Base-by-base conservation (phyloP, 345 rosid genomes). In the Sonneratia alba region DNA sequence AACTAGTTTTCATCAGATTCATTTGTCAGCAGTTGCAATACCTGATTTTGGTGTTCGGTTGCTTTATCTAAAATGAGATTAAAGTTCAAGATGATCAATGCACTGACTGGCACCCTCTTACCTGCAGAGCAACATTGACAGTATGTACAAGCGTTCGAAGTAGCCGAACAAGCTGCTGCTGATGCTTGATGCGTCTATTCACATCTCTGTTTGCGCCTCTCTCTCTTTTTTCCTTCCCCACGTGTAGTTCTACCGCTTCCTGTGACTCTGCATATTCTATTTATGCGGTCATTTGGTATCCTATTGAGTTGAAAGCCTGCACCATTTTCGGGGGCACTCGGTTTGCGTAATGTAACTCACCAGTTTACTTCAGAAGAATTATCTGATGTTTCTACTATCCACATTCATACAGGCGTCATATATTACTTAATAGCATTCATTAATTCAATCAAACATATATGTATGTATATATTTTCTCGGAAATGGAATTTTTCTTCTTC, bases 101-200 rank as follows among this genome's bases (percentile, higher is more conserved):
- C 10, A 62, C 66, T 62, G 19, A 62, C 37, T 4, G 66, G 66
- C 3, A 24, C 10, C 27, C 70, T 27, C 45, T 38, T 42, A 42
- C 45, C 40, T 10, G 78, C 97, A 91, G 97, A 67, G 65, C 69
- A 79, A 81, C 51, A 87, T 93, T 32, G 90, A 91, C 79, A 74
- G 75, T 75, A 82, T 89, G 94, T 93, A 93, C 84, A 84, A 84
- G 74, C 81, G 81, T 48, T 79, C 79, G 42, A 77, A 71, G 79
- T 83, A 81, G 74, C 82, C 82, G 34, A 79, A 57, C 63, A 22
- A n/a, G 27, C 62, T 21, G 32, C 1, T 42, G 24, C 66, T 11
- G 19, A 34, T 34, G 18, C 3, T 8, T 3, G 12, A 9, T 42
- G 10, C 45, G 6, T 62, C 3, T 62, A 2, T 34, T 62, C 13